These are phyloP conservation scores for Daldinia concentrica DNA, from an alignment of 495 filamentous ascomycete genomes.

Conservation along the genomic window DNA sequence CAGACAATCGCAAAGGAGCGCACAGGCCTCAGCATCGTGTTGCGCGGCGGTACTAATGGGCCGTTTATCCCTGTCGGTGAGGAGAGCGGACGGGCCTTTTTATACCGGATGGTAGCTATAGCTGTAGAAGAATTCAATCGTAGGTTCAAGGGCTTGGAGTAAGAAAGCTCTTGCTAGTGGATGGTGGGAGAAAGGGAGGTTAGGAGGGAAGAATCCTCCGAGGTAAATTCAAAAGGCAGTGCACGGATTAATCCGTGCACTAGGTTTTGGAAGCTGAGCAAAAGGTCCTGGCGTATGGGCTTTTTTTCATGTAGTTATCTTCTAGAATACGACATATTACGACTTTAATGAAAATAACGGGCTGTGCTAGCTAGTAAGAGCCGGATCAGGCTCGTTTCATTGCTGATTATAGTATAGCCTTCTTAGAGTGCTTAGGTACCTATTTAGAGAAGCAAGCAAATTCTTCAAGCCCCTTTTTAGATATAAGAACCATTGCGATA, in stretches of 20 bases:
- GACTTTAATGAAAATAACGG: background rate
- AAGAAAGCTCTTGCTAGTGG: background rate
- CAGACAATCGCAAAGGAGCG: constrained; percentile 97
- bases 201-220: background rate
- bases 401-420: too few species aligned
- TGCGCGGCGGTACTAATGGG: constrained; percentile 90
- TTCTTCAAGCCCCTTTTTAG: too few species aligned
- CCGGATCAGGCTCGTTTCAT: background rate
- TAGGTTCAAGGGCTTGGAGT: constrained; percentile 58
- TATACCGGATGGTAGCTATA: constrained; percentile 71
- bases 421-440: background rate
- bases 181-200: background rate
- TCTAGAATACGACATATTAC: constrained; percentile 17
- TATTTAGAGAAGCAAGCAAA: background rate
- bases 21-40: constrained; percentile 86
- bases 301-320: constrained; percentile 11
- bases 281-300: constrained; percentile 6
- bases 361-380: background rate
- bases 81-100: constrained; percentile 85
- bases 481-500: too few species aligned
- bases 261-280: constrained; percentile 1
- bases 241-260: background rate
- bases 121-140: constrained; percentile 68
- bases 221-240: background rate
- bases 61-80: constrained; percentile 94